Evolutionary conservation across 2,329 filamentous ascomycete genomes (phyloP).

Genomic region (Ceratocystiopsis minuta): DNA sequence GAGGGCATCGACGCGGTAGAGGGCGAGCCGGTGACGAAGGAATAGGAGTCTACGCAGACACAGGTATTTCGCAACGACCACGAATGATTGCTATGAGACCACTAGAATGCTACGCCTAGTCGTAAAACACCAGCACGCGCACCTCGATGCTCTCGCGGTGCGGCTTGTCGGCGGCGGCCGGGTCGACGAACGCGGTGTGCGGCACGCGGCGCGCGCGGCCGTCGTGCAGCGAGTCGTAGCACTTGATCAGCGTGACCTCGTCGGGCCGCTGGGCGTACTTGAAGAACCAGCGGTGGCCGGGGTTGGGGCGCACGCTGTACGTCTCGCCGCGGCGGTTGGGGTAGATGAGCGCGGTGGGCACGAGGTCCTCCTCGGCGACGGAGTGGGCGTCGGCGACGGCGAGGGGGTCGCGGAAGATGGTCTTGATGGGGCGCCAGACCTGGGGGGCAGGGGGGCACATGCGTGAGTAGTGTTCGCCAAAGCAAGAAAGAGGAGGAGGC

Average conservation of each 20-base stretch:
- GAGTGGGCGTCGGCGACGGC: slow-evolving; percentile 49
- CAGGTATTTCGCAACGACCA: too few relatives aligned
- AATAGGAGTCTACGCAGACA: not conserved
- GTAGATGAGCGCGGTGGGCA: slow-evolving; percentile 59
- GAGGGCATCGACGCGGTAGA: slow-evolving; percentile 33
- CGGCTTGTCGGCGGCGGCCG: slow-evolving; percentile 49
- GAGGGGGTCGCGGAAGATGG: slow-evolving; percentile 17
- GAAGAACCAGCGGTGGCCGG: slow-evolving; percentile 57
- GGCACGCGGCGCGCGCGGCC: slow-evolving; percentile 41
- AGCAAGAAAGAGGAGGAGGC: too few relatives aligned
- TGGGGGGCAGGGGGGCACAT: too few relatives aligned
- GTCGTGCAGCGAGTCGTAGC: slow-evolving; percentile 41
- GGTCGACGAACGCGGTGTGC: slow-evolving; percentile 67
- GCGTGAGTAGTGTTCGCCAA: too few relatives aligned
- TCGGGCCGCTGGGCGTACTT: slow-evolving; percentile 58
- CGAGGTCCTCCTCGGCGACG: slow-evolving; percentile 43
- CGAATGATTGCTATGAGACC: too few relatives aligned
- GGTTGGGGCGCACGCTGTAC: slow-evolving; percentile 44
- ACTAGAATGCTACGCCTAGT: too few relatives aligned
- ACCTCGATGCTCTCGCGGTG: slow-evolving; percentile 81
- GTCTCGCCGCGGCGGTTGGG: slow-evolving; percentile 55
- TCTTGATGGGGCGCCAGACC: too few relatives aligned
- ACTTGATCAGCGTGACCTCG: slow-evolving; percentile 61
- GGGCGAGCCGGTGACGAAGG: slow-evolving; percentile 23
- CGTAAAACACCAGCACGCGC: slow-evolving; percentile 56